Conservation (phyloP, 352 stramenopile species). For the Chrysophaeum taylorii region DNA sequence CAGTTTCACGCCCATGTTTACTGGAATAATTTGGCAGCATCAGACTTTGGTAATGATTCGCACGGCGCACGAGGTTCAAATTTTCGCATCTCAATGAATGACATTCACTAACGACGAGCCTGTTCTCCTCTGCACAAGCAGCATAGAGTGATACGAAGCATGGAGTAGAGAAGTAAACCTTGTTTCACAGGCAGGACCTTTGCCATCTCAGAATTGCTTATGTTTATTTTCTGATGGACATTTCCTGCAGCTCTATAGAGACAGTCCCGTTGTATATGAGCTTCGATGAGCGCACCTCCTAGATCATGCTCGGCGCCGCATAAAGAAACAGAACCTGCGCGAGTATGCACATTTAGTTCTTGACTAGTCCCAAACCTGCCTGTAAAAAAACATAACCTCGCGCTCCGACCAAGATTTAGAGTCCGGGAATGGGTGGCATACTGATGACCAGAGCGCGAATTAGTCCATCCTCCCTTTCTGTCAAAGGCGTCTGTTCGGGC, state of each 20-base stretch:
- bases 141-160: constrained; percentile 1
- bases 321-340: background rate
- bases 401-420: too few species aligned
- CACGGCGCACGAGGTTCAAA: too few species aligned
- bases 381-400: too few species aligned
- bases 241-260: background rate
- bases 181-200: background rate
- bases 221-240: background rate
- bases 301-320: background rate
- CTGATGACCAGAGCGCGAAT: too few species aligned
- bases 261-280: background rate
- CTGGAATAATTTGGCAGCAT: too few species aligned
- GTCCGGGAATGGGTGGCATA: too few species aligned
- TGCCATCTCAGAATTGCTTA: background rate
- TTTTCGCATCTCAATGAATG: background rate
- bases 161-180: background rate
- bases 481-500: too few species aligned
- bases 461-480: too few species aligned
- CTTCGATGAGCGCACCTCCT: background rate
- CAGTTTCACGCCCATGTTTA: too few species aligned
- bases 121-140: background rate
- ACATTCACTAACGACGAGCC: background rate
- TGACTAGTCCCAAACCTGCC: too few species aligned
- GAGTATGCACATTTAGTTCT: background rate
- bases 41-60: too few species aligned